A percentile compares a stretch with the other conserved stretches of the same genome.
Conservation (phyloP, 345 rosid genomes). For the Sonneratia alba region DNA sequence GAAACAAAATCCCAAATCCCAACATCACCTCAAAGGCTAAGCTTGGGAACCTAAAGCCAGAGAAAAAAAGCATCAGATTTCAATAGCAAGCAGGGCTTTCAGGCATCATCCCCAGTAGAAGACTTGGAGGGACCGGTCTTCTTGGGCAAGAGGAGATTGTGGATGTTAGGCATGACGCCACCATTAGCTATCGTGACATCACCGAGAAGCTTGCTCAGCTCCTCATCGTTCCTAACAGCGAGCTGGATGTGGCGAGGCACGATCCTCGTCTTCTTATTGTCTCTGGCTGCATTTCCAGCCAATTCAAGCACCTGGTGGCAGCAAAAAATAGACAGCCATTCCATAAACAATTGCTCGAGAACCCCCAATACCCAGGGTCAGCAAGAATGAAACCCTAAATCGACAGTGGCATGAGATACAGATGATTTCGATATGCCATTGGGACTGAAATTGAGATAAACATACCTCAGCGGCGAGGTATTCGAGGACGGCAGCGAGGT, state of each 20-base stretch:
- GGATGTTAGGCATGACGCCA: slow-evolving; percentile 96
- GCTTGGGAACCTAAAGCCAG: background rate
- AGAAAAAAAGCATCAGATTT: background rate
- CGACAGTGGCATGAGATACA: background rate
- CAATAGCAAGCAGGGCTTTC: background rate
- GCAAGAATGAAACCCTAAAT: background rate
- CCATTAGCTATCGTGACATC: slow-evolving; percentile 94
- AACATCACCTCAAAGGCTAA: background rate
- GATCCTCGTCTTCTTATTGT: slow-evolving; percentile 84
- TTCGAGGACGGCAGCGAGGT: slow-evolving; percentile 91
- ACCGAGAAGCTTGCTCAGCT: slow-evolving; percentile 90
- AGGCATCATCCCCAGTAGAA: slow-evolving; percentile 52
- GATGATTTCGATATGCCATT: background rate
- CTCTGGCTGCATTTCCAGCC: slow-evolving; percentile 85
- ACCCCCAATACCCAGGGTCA: background rate
- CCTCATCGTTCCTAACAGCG: slow-evolving; percentile 87
- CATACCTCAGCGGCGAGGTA: slow-evolving; percentile 89
- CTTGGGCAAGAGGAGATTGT: slow-evolving; percentile 86
- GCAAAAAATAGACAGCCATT: background rate
- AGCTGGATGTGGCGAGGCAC: slow-evolving; percentile 91
- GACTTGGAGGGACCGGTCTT: slow-evolving; percentile 68
- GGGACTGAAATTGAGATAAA: background rate
- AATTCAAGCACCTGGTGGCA: slow-evolving; percentile 62
- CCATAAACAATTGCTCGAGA: background rate
- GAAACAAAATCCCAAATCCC: background rate